These are phyloP conservation scores for Trypanosoma vivax DNA, from an alignment of 208 protist species.

Conservation along the genomic window DNA sequence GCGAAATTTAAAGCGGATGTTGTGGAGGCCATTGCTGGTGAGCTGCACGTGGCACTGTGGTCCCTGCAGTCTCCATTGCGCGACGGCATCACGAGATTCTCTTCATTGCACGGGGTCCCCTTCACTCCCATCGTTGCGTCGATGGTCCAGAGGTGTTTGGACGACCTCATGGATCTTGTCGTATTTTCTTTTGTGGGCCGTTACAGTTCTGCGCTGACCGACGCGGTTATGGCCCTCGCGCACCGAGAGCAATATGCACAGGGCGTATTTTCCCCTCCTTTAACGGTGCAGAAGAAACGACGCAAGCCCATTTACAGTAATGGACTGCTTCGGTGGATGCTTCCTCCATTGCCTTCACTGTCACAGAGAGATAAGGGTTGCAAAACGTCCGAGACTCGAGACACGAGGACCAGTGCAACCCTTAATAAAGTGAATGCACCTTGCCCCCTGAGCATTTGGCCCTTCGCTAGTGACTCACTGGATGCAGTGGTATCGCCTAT, in stretches of 20 bases:
- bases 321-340: not conserved
- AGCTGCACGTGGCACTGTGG: conserved; percentile 18
- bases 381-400: too few species aligned
- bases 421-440: too few species aligned
- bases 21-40: conserved; percentile 17
- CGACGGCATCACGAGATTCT: conserved; percentile 9
- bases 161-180: conserved; percentile 13
- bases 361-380: not conserved
- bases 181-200: conserved; percentile 11
- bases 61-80: conserved; percentile 7
- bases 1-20: conserved; percentile 21
- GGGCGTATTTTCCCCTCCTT: conserved; percentile 3
- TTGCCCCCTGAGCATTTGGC: too few species aligned
- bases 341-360: conserved; percentile 2
- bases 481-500: too few species aligned
- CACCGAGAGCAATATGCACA: conserved; percentile 14
- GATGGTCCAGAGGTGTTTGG: conserved; percentile 3
- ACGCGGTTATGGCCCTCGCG: conserved; percentile 4
- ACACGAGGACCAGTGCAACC: too few species aligned
- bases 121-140: not conserved
- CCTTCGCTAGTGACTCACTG: too few species aligned
- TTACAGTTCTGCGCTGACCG: not conserved
- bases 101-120: conserved; percentile 9
- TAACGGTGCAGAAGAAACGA: not conserved
- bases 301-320: not conserved